Conservation (phyloP, 495 filamentous ascomycete species). For the Stereocaulon alpinum region DNA sequence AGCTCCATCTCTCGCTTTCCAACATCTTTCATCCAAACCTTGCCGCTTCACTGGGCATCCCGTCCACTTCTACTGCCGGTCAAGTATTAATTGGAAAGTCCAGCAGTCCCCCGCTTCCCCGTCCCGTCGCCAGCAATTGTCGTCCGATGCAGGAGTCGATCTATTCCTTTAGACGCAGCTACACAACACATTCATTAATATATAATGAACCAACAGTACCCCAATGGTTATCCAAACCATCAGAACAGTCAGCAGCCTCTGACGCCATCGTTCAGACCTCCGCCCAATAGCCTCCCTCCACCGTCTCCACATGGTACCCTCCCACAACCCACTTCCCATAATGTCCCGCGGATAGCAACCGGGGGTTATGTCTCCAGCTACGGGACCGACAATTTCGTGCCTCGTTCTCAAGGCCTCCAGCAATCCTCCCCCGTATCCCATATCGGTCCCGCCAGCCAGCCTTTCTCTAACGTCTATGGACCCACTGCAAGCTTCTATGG, state of each 20-base stretch:
- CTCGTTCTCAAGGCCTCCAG: slow-evolving; percentile 5
- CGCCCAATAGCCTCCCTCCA: slow-evolving; percentile 5
- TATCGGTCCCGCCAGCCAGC: slow-evolving; percentile 3
- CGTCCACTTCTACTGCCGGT: neutral
- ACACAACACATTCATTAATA: slow-evolving; percentile 2
- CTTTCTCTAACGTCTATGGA: slow-evolving; percentile 10
- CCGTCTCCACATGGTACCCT: neutral
- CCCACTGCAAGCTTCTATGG: slow-evolving; percentile 13
- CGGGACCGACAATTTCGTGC: slow-evolving; percentile 1
- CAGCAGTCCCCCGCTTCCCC: neutral
- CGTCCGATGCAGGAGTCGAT: slow-evolving; percentile 7
- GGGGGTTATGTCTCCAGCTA: neutral
- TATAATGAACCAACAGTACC: slow-evolving; percentile 18
- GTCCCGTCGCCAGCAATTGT: neutral
- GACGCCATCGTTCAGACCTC: slow-evolving; percentile 4
- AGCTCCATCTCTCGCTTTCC: neutral
- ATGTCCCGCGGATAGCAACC: neutral
- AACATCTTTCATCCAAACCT: neutral
- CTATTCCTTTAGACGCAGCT: neutral
- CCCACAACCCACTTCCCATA: neutral
- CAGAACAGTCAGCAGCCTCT: slow-evolving; percentile 7
- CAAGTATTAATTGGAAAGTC: neutral
- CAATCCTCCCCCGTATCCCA: neutral
- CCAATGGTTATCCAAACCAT: slow-evolving; percentile 14
- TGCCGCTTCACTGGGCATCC: neutral